phyloP scores from a whole-genome alignment of 805 yeast species.

The Lachancea sp. region DNA sequence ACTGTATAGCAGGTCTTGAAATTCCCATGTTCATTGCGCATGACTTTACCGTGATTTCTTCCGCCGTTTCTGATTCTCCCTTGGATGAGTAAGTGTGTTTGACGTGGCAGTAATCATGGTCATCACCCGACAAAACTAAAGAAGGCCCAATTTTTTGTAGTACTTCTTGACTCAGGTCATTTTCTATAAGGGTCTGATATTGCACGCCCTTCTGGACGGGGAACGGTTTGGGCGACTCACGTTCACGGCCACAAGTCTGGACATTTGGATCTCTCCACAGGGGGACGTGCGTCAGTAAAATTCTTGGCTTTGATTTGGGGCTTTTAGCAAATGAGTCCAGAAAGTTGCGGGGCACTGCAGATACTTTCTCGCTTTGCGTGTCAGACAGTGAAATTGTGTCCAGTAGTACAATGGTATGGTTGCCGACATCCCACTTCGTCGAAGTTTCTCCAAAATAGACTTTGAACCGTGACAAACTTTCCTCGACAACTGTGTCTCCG shows the following conservation, averaged over 20 bases:
- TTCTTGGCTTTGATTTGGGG: slow-evolving; percentile 44
- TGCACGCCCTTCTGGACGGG: slow-evolving; percentile 74
- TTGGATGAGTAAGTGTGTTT: slow-evolving; percentile 39
- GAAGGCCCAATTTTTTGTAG: slow-evolving; percentile 57
- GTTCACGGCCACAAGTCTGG: slow-evolving; percentile 64
- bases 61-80: slow-evolving; percentile 33
- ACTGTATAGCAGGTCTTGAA: slow-evolving; percentile 75
- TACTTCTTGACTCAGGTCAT: slow-evolving; percentile 51
- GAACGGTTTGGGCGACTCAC: slow-evolving; percentile 64
- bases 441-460: slow-evolving; percentile 68
- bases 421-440: slow-evolving; percentile 45
- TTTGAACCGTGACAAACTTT: slow-evolving; percentile 56
- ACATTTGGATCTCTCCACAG: slow-evolving; percentile 58
- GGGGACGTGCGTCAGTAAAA: slow-evolving; percentile 84
- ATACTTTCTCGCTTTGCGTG: slow-evolving; percentile 39
- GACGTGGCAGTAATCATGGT: slow-evolving; percentile 90
- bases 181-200: slow-evolving; percentile 82
- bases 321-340: slow-evolving; percentile 35
- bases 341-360: slow-evolving; percentile 45
- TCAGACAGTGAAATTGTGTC: slow-evolving; percentile 83
- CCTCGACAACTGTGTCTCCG: slow-evolving; percentile 59
- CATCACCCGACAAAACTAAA: slow-evolving; percentile 84
- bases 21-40: slow-evolving; percentile 93
- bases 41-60: slow-evolving; percentile 84
- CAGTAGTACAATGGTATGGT: slow-evolving; percentile 67